phyloP scores from a whole-genome alignment of 108 stramenopile genomes.

The Cyclotella baltica region DNA sequence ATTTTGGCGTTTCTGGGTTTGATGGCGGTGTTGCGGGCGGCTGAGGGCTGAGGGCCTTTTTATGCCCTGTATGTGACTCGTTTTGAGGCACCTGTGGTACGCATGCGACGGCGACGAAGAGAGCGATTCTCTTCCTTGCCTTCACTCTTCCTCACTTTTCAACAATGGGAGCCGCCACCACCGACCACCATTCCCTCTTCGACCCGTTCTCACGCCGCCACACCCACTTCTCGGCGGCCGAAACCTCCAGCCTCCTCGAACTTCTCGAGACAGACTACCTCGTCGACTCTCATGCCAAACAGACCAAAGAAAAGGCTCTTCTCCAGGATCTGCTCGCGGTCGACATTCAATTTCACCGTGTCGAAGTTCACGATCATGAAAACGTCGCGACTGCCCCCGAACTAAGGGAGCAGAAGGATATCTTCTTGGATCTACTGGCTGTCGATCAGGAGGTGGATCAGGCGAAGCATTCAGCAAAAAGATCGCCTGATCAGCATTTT shows the following conservation, averaged over 20 bases:
- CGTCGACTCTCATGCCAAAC: slow-evolving; percentile 19
- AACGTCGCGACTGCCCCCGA: slow-evolving; percentile 27
- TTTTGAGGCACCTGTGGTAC: no score
- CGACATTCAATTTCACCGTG: slow-evolving; percentile 32
- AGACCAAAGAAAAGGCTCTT: slow-evolving; percentile 21
- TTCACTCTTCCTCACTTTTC: neutral
- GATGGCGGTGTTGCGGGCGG: no score
- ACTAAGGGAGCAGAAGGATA: slow-evolving; percentile 27
- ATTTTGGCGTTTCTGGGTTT: no score
- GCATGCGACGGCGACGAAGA: no score
- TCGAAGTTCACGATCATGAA: slow-evolving; percentile 2
- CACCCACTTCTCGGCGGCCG: slow-evolving; percentile 29
- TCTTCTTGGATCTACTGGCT: slow-evolving; percentile 37
- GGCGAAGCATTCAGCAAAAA: neutral
- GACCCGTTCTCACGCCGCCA: slow-evolving; percentile 31
- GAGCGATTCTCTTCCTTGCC: neutral
- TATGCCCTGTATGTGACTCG: no score
- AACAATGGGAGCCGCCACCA: slow-evolving; percentile 19
- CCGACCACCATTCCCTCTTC: slow-evolving; percentile 9
- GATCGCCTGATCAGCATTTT: slow-evolving; percentile 11
- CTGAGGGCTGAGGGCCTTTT: no score
- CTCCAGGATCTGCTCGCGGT: slow-evolving; percentile 31
- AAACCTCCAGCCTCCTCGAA: slow-evolving; percentile 33
- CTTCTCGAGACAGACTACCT: slow-evolving; percentile 43
- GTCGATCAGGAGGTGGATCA: slow-evolving; percentile 44